Evolutionary conservation across 495 filamentous ascomycete species (phyloP).

Genomic region (Copromyces sp.): DNA sequence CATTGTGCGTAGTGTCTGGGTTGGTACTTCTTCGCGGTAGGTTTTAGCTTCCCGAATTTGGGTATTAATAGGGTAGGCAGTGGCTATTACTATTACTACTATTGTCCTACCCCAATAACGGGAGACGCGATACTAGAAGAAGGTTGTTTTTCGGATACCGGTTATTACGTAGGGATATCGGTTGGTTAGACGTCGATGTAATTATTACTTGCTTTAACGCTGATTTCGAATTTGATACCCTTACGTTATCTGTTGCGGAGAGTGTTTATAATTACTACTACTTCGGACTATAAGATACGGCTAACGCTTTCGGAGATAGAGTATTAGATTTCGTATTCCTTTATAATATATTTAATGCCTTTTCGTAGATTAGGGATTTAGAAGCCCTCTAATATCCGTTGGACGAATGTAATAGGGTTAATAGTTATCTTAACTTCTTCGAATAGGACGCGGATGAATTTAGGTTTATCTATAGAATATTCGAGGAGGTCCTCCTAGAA

Average conservation of each 20-base stretch:
- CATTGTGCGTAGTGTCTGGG: conserved; percentile 55
- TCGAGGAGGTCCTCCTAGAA: conserved; percentile 91
- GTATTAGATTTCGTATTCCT: conserved; percentile 86
- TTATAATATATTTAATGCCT: conserved; percentile 73
- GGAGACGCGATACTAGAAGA: not conserved
- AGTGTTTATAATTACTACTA: conserved; percentile 67
- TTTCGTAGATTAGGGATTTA: conserved; percentile 83
- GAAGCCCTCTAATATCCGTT: conserved; percentile 81
- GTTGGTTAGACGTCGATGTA: conserved; percentile 30
- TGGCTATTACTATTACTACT: not conserved
- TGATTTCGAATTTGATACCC: conserved; percentile 80
- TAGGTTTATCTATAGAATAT: conserved; percentile 92
- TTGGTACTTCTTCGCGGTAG: conserved; percentile 18
- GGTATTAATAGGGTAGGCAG: no score
- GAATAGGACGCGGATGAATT: conserved; percentile 83
- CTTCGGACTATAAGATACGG: conserved; percentile 74
- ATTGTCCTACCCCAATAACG: conserved; percentile 1
- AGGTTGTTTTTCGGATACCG: conserved; percentile 7
- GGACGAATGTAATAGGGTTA: conserved; percentile 77
- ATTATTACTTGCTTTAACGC: conserved; percentile 29
- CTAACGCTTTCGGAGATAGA: conserved; percentile 85
- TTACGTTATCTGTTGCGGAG: conserved; percentile 65
- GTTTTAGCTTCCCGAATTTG: no score
- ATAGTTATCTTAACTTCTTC: conserved; percentile 90
- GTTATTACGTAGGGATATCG: conserved; percentile 9